Percentiles rank a stretch among this genome's conserved stretches.
Conservation (phyloP, 2,329 filamentous ascomycete genomes). For the Penicillium sp. region DNA sequence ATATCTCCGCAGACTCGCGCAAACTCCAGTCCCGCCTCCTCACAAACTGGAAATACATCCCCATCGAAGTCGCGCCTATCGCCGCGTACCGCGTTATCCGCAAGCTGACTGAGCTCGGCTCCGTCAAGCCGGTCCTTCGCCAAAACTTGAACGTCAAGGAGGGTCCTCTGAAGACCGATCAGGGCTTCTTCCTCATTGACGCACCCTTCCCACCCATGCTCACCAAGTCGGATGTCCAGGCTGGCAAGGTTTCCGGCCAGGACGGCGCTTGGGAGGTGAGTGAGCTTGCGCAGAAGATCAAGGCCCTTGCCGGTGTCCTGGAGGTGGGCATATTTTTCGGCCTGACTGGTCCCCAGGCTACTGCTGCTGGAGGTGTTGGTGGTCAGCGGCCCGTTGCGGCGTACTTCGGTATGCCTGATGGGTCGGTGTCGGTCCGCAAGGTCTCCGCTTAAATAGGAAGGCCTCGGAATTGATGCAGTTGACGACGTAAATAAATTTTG, state of each 20-base stretch:
- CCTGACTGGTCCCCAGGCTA: constrained; percentile 69
- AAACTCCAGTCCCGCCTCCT: constrained; percentile 78
- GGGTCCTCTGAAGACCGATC: constrained; percentile 80
- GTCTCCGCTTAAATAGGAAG: constrained; percentile 27
- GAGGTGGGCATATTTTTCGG: constrained; percentile 92
- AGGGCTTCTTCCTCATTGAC: constrained; percentile 86
- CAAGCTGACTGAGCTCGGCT: constrained; percentile 71
- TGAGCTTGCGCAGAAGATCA: constrained; percentile 69
- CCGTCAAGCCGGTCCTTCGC: constrained; percentile 67
- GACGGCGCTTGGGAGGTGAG: constrained; percentile 78
- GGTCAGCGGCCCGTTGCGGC: constrained; percentile 90
- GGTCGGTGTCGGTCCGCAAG: constrained; percentile 59
- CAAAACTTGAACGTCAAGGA: constrained; percentile 73
- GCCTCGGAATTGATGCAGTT: background rate
- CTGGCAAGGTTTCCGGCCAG: constrained; percentile 53
- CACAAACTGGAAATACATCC: constrained; percentile 76
- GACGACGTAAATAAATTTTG: constrained; percentile 14
- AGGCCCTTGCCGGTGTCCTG: constrained; percentile 79
- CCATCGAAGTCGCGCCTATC: constrained; percentile 89
- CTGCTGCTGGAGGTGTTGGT: constrained; percentile 59
- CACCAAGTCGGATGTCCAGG: constrained; percentile 56
- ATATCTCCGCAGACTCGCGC: constrained; percentile 67
- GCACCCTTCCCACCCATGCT: constrained; percentile 78
- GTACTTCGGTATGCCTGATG: constrained; percentile 90
- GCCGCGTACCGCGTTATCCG: constrained; percentile 73